phyloP scores from a whole-genome alignment of 2,329 filamentous ascomycete genomes.

The Sarocladiaceae sp. region DNA sequence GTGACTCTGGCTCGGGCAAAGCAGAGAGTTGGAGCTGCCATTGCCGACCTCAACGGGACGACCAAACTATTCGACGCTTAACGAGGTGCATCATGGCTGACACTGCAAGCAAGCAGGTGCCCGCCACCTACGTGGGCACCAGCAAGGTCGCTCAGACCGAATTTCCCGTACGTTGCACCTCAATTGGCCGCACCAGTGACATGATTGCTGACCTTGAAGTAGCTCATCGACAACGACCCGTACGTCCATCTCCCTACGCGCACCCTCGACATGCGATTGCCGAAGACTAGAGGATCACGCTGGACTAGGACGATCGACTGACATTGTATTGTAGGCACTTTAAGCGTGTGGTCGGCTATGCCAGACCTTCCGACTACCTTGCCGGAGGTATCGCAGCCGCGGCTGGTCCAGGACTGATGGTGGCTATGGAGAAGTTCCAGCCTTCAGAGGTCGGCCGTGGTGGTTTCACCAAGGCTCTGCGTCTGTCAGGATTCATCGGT shows the following conservation, averaged over 20 bases:
- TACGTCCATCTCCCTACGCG: constrained; percentile 40
- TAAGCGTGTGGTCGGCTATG: constrained; percentile 83
- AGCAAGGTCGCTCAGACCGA: constrained; percentile 78
- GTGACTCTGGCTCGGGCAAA: constrained; percentile 1
- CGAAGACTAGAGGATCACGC: constrained; percentile 18
- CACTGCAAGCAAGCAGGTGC: constrained; percentile 31
- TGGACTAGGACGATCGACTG: no score
- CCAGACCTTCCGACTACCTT: constrained; percentile 77
- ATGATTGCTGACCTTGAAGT: constrained; percentile 25
- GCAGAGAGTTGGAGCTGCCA: constrained; percentile 1
- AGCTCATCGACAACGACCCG: constrained; percentile 99
- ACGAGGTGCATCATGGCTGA: constrained; percentile 30
- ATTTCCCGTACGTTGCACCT: constrained; percentile 67
- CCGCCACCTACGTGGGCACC: constrained; percentile 30
- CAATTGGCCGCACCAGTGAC: constrained; percentile 14
- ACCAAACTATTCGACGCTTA: constrained; percentile 11
- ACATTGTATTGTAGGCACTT: constrained; percentile 63
- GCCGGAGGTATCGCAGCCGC: constrained; percentile 64
- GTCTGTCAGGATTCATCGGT: constrained; percentile 70
- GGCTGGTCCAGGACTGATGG: constrained; percentile 70
- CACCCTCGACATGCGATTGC: constrained; percentile 10
- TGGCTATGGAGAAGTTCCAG: constrained; percentile 76
- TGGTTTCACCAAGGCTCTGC: constrained; percentile 79
- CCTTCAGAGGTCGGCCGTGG: constrained; percentile 81
- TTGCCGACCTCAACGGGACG: background rate